Evolutionary conservation across 805 yeast genomes (phyloP), one percentile per base, ranked within the genome.

Genomic region (Candida awuae): DNA sequence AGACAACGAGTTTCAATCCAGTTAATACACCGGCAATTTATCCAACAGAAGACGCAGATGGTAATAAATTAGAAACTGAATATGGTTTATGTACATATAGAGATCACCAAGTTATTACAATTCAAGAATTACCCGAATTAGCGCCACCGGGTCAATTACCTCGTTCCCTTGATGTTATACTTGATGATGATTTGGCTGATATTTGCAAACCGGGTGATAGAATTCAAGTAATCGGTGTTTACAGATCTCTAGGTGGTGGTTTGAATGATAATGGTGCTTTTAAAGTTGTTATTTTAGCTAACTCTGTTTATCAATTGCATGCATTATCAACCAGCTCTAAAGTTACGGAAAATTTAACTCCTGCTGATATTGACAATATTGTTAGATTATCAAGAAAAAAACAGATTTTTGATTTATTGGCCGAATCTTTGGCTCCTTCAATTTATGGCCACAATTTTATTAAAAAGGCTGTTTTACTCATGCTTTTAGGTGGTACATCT

Each of bases 101-200:
- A 51, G 98, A 92, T 62, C 96, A 90, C 58, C 98, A 92, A 63
- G 82, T 86, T 29, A 73, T 92, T 27, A 76, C 96, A 0, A 81
- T 92, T 27, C 98, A 92, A 61, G 98, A 92, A 65, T 84, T 92
- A 85, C 97, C 98, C 1, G 97, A 92, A 64, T 71, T 80, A 46
- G 96, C 97, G 1, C 98, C 97, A 13, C 94, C 97, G 1, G 98
- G 98, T 41, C 97, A 90, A 63, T 69, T 92, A 46, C 98, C 98
- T 26, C 71, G 97, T 53, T 80, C 95, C 3, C 73, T 92, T 26
- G 98, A 92, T 55, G 82, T 90, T 18, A 75, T 90, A n/a, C 65
- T 92, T 52, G 96, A 90, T 59, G 97, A 88, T 54, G 98, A 92
- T 57, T 69, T 92, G 47, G 97, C 92, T 3, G 98, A 92, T 58